Conservation (phyloP, 1,139 yeast genomes). For the Taphrina flavorubra region DNA sequence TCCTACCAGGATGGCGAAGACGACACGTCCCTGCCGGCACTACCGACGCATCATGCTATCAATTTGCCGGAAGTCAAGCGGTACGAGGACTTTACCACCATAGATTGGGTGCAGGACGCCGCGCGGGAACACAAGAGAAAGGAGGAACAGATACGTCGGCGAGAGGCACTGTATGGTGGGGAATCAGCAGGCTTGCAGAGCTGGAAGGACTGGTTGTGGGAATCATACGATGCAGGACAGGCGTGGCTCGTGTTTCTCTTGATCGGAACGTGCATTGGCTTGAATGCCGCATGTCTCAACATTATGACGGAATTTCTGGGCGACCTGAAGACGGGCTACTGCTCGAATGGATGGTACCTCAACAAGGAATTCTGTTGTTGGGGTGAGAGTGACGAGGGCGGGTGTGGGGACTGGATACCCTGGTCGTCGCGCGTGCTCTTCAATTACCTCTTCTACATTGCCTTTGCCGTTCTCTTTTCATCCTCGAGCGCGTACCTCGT, state of each 20-base stretch:
- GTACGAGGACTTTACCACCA: slow-evolving; percentile 52
- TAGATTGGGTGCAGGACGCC: slow-evolving; percentile 85
- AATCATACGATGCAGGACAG: slow-evolving; percentile 58
- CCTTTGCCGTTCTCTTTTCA: slow-evolving; percentile 67
- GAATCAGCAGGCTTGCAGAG: slow-evolving; percentile 43
- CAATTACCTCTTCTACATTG: slow-evolving; percentile 63
- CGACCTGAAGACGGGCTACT: slow-evolving; percentile 77
- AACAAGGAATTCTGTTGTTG: slow-evolving; percentile 79
- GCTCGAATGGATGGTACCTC: slow-evolving; percentile 70
- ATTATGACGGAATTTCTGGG: slow-evolving; percentile 87
- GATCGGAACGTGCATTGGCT: slow-evolving; percentile 78
- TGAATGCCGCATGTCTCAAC: slow-evolving; percentile 79
- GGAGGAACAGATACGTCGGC: slow-evolving; percentile 47
- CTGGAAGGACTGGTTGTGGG: slow-evolving; percentile 48
- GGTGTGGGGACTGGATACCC: slow-evolving; percentile 48
- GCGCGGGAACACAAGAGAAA: slow-evolving; percentile 57
- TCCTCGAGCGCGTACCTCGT: slow-evolving; percentile 71
- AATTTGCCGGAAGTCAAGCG: slow-evolving; percentile 50
- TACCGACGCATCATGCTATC: slow-evolving; percentile 4
- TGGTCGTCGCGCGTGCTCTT: slow-evolving; percentile 42
- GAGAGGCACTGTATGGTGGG: slow-evolving; percentile 23
- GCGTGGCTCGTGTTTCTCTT: slow-evolving; percentile 77
- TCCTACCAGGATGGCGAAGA: slow-evolving; percentile 12
- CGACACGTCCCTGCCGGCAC: not conserved
- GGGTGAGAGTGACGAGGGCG: slow-evolving; percentile 53